Evolutionary conservation across 352 stramenopile species (phyloP).

Genomic region (Globisporangium paddicum): DNA sequence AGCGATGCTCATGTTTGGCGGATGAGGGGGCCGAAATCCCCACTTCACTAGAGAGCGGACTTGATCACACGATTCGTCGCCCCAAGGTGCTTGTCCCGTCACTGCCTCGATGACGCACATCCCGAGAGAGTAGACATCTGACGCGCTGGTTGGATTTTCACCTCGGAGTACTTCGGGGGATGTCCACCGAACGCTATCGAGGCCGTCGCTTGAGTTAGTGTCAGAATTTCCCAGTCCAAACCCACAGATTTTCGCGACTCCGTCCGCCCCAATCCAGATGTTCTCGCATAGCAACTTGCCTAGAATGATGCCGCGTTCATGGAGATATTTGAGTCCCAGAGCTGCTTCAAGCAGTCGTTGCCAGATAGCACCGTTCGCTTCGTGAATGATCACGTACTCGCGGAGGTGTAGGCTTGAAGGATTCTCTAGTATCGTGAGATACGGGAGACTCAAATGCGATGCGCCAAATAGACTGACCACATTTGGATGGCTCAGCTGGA

Average conservation of each 20-base stretch:
- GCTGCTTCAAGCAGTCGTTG: conserved; percentile 9
- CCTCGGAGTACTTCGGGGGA: conserved; percentile 3
- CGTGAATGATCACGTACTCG: background rate
- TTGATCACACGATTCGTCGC: background rate
- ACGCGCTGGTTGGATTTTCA: background rate
- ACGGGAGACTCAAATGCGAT: conserved; percentile 8
- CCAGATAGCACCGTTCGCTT: background rate
- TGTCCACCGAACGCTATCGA: conserved; percentile 1
- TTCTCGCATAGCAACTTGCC: background rate
- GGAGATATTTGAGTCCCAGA: conserved; percentile 34
- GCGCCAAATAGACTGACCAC: conserved; percentile 15
- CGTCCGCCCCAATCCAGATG: conserved; percentile 4
- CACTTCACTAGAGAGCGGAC: conserved; percentile 5
- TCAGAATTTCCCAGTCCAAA: background rate
- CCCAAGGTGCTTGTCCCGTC: conserved; percentile 1
- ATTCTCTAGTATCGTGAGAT: conserved; percentile 5
- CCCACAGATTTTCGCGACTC: conserved; percentile 1
- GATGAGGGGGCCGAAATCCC: conserved; percentile 2
- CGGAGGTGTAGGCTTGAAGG: background rate
- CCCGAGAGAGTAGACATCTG: conserved; percentile 4
- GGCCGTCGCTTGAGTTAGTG: background rate
- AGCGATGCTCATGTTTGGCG: background rate
- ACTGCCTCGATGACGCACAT: conserved; percentile 10
- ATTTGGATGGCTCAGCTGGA: conserved; percentile 37
- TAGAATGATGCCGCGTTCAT: conserved; percentile 10